Conservation (phyloP, 2,329 filamentous ascomycete genomes). For the Apiospora pterosperma region DNA sequence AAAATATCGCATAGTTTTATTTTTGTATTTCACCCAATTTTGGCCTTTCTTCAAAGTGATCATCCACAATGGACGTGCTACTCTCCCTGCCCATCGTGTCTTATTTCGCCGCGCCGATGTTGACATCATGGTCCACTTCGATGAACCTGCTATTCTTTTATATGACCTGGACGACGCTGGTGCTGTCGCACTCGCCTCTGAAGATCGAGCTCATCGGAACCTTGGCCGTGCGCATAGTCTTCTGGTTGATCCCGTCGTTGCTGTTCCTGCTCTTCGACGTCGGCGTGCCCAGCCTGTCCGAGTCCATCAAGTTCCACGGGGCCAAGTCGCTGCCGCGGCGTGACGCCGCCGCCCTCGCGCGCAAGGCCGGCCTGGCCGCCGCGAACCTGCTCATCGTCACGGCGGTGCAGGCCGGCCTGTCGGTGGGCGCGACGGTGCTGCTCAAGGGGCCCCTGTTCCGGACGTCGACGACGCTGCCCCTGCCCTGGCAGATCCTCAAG, state of each 20-base stretch:
- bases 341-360: constrained; percentile 28
- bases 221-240: constrained; percentile 61
- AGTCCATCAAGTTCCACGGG: constrained; percentile 66
- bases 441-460: constrained; percentile 41
- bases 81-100: constrained; percentile 71
- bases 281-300: constrained; percentile 64
- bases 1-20: neutral
- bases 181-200: constrained; percentile 72
- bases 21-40: neutral
- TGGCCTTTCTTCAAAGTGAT: neutral
- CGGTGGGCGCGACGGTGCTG: constrained; percentile 30
- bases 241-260: constrained; percentile 72
- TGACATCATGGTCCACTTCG: constrained; percentile 71
- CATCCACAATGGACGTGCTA: constrained; percentile 56
- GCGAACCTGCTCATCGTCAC: constrained; percentile 43
- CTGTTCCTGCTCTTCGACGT: constrained; percentile 72
- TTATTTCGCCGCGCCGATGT: constrained; percentile 58
- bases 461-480: constrained; percentile 44
- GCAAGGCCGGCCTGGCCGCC: constrained; percentile 38
- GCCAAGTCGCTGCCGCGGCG: constrained; percentile 45
- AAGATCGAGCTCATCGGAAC: constrained; percentile 73
- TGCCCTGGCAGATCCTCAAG: constrained; percentile 52
- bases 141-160: constrained; percentile 88
- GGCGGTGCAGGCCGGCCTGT: constrained; percentile 39
- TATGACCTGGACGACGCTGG: constrained; percentile 82